Evolutionary conservation across 2,329 filamentous ascomycete genomes (phyloP), one percentile per base, ranked within the genome.

Genomic region (Onygenales sp.): DNA sequence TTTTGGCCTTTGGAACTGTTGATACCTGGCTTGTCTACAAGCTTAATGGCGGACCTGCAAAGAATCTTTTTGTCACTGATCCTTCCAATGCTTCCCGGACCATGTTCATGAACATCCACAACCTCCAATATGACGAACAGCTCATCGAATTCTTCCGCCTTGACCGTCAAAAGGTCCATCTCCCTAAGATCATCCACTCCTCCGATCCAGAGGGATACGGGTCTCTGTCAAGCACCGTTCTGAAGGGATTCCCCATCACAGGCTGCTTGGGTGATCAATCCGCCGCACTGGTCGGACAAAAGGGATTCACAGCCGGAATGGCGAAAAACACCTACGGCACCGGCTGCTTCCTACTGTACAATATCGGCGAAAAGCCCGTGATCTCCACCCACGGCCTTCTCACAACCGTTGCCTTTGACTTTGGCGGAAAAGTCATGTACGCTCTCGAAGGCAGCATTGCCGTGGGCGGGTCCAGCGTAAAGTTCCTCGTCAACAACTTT

Each of bases 291-390:
- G 89, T 95, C n/a, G 89, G 89, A 44, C 89, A 94, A 68, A 86
- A 87, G 67, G 89, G 86, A 13, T 95, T 95, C 72, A 80, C 78
- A 3, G 84, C 89, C 0, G 90, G 90, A 50, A 81, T 84, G 61
- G 90, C 89, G 43, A 95, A 95, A 77, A 94, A 93, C 71, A 95
- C 89, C 0, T 95, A 94, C 66, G 89, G 89, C 35, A 95, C 89
- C 0, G 89, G 89, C 43, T 93, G 88, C 67, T 95, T 95, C 75
- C 74, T 95, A 59, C 78, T 95, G 7, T 94, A 93, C 74, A 94
- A 95, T 63, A 86, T 94, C 41, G 90, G 90, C 51, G 79, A 83
- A 43, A 84, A 89, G 68, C 90, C 90, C 7, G 88, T 95, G 51
- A 86, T 94, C 56, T 95, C 90, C 8, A 85, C 80, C 55, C 85